These are phyloP conservation scores for Immersiella caudata DNA, from an alignment of 495 filamentous ascomycete genomes.

Conservation along the genomic window DNA sequence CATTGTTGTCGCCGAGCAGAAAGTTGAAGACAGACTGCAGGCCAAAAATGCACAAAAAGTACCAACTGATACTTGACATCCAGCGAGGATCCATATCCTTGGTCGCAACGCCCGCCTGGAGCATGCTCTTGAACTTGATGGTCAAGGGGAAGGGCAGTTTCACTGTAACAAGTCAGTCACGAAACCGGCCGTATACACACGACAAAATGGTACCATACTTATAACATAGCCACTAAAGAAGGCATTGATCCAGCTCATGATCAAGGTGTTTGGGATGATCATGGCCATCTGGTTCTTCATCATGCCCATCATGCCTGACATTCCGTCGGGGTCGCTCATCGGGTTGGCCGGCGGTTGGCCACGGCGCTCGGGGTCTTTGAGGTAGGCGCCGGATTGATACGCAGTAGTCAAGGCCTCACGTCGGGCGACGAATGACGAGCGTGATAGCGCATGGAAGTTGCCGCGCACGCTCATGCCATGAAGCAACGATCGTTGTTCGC, in stretches of 20 bases:
- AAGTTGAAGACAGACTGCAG: constrained; percentile 98
- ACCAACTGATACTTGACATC: constrained; percentile 98
- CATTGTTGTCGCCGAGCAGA: constrained; percentile 91
- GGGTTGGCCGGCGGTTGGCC: constrained; percentile 91
- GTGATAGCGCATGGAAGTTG: constrained; percentile 74
- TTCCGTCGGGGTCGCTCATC: constrained; percentile 93
- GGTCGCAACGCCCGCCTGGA: constrained; percentile 93
- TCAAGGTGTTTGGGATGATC: constrained; percentile 98
- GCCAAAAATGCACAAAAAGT: constrained; percentile 95
- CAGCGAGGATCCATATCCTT: constrained; percentile 94
- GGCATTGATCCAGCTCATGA: constrained; percentile 99
- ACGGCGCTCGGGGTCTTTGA: constrained; percentile 83
- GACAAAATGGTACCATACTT: constrained; percentile 57
- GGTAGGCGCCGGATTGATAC: constrained; percentile 81
- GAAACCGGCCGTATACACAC: too few relatives aligned
- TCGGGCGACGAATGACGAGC: constrained; percentile 72
- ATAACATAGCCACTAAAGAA: constrained; percentile 98
- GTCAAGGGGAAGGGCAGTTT: constrained; percentile 98
- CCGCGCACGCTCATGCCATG: constrained; percentile 83
- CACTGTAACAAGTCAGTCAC: constrained; percentile 58
- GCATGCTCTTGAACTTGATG: constrained; percentile 98
- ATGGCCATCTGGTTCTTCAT: constrained; percentile 99
- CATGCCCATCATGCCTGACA: constrained; percentile 99
- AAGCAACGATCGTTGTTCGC: constrained; percentile 84
- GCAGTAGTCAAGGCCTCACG: constrained; percentile 77